Base-by-base conservation (phyloP, 257 asterid genomes). In the Solanum chaucha region DNA sequence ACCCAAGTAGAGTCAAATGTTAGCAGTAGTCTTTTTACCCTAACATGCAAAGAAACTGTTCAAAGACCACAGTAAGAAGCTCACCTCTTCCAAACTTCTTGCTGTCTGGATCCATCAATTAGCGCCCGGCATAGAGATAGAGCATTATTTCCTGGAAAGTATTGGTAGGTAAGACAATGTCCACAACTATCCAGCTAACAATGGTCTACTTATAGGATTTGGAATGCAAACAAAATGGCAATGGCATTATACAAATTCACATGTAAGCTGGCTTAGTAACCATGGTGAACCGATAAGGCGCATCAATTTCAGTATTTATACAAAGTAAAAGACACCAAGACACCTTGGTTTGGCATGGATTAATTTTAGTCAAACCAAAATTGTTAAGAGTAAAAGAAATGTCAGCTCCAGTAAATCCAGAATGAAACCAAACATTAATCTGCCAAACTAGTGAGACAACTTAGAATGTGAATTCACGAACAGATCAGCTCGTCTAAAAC, bases 71-170 rank as follows among this genome's bases (percentile, higher is more conserved):
- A 10, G 68, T 81, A 81, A 30, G 20, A 81, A 80, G 38, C 83
- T 85, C 90, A 96, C 99, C 99, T 95, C 98, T 95, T 93, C 99
- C 99, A 90, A 96, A 97, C 91, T 92, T 97, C 91, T 91, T 93
- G 95, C 87, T 89, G 89, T 95, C 98, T 35, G 95, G 93, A 91
- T 97, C 99, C 99, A 97, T 97, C 90, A 89, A 92, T 92, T 95
- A 93, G 91, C 90, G 85, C 89, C 93, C 87, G 64, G 87, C 87
- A 90, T 61, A 88, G 84, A 86, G 83, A 89, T 81, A 88, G 88
- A 87, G 82, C 97, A 96, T 92, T 82, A 91, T 93, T 87, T 86
- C 93, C 96, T 86, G 85, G 68, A 1, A 44, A 48, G 87, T 67
- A 28, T 24, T 51, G 84, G 32, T 20, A n/a, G 68, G 74, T 44